phyloP scores from a whole-genome alignment of 306 rosid species.

The Quercus cerris region DNA sequence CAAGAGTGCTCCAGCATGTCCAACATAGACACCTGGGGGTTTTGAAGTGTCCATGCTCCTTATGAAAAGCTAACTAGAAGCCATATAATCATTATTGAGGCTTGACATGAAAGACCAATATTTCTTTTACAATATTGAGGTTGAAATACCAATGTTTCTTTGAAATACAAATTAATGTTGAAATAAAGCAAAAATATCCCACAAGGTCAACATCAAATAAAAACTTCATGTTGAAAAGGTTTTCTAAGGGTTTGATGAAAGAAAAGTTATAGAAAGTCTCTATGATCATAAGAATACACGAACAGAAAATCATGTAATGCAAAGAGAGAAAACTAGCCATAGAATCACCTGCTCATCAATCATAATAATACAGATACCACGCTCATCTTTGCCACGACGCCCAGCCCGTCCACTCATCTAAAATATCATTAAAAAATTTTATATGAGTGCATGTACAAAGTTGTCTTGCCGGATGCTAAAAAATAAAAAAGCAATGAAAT shows the following conservation, averaged over 20 bases:
- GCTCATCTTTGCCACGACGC: conserved; percentile 98
- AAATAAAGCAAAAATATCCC: conserved; percentile 1
- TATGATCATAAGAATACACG: not conserved
- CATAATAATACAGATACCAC: conserved; percentile 95
- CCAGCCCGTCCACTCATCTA: conserved; percentile 99
- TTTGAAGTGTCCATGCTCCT: no score
- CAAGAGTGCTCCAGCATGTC: no score
- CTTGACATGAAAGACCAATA: not conserved
- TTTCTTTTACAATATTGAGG: not conserved
- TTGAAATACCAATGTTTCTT: not conserved
- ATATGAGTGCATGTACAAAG: not conserved
- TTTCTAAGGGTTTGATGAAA: not conserved
- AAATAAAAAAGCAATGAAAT: conserved; percentile 10
- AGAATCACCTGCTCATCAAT: conserved; percentile 85
- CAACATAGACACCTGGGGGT: no score
- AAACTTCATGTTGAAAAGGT: not conserved
- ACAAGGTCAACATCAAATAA: conserved; percentile 5
- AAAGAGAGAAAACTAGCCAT: conserved; percentile 10
- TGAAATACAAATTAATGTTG: not conserved
- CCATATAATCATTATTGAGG: not conserved
- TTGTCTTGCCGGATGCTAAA: not conserved
- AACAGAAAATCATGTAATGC: not conserved
- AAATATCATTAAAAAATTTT: conserved; percentile 12
- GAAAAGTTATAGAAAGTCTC: not conserved
- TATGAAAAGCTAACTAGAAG: not conserved